These are phyloP conservation scores for Penicillium sp. DNA, from an alignment of 2,329 filamentous ascomycete genomes.

Conservation along the genomic window DNA sequence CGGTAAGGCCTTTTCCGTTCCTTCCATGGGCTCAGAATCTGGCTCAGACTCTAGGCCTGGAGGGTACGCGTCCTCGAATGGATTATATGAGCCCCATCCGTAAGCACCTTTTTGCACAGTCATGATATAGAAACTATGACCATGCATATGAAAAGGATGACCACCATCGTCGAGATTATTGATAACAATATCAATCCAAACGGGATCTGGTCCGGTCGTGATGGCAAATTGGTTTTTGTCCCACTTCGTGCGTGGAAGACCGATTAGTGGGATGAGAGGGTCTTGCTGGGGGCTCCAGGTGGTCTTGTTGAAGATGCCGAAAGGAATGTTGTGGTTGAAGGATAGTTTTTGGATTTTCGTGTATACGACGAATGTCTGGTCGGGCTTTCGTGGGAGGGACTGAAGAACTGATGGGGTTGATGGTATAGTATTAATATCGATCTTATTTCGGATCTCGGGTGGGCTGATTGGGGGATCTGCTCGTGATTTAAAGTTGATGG, in stretches of 20 bases:
- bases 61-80: conserved; percentile 26
- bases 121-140: conserved; percentile 38
- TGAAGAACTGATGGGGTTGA: conserved; percentile 29
- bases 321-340: conserved; percentile 44
- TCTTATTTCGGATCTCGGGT: conserved; percentile 4
- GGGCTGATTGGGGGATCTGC: not conserved
- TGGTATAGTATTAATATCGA: conserved; percentile 29
- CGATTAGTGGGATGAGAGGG: conserved; percentile 35
- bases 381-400: conserved; percentile 27
- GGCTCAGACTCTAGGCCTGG: conserved; percentile 15
- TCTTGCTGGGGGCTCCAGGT: conserved; percentile 43
- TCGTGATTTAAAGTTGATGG: conserved; percentile 19
- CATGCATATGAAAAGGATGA: conserved; percentile 53
- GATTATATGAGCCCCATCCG: conserved; percentile 43
- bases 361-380: conserved; percentile 49
- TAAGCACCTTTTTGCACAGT: conserved; percentile 27
- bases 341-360: conserved; percentile 49
- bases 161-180: conserved; percentile 54
- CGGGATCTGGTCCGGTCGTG: conserved; percentile 26
- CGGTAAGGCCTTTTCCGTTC: not conserved
- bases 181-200: conserved; percentile 51
- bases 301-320: conserved; percentile 52
- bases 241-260: conserved; percentile 39
- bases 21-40: not conserved
- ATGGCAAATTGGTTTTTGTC: conserved; percentile 45